Evolutionary conservation across 2,329 filamentous ascomycete species (phyloP).

Genomic region (Exophiala oligosperma): DNA sequence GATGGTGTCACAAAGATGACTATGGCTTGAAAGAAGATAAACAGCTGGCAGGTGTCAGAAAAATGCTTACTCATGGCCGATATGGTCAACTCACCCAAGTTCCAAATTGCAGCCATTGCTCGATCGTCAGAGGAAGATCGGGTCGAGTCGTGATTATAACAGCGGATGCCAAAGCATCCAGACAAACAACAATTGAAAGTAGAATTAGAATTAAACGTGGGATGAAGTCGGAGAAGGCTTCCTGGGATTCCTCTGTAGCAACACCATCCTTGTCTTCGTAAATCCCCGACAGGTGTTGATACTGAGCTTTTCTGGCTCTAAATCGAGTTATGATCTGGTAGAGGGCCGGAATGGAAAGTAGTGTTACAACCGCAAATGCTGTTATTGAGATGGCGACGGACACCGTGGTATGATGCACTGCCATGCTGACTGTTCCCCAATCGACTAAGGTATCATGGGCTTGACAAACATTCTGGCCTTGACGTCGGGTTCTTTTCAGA

Average conservation of each 20-base stretch:
- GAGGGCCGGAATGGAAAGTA: slow-evolving; percentile 18
- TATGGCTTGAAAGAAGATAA: slow-evolving; percentile 25
- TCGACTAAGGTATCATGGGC: neutral
- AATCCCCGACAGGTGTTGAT: slow-evolving; percentile 36
- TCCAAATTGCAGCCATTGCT: slow-evolving; percentile 61
- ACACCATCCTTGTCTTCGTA: slow-evolving; percentile 72
- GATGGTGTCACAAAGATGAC: slow-evolving; percentile 24
- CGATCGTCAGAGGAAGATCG: slow-evolving; percentile 46
- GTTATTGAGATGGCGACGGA: slow-evolving; percentile 23
- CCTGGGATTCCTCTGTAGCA: slow-evolving; percentile 63
- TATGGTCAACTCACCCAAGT: slow-evolving; percentile 59
- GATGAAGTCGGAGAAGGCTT: slow-evolving; percentile 61
- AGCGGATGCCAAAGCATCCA: slow-evolving; percentile 57
- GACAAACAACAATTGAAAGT: slow-evolving; percentile 56
- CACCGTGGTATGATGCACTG: slow-evolving; percentile 10
- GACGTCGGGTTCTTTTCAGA: neutral
- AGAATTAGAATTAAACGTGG: slow-evolving; percentile 58
- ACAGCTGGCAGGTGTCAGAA: slow-evolving; percentile 20
- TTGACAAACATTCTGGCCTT: neutral
- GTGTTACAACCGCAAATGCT: slow-evolving; percentile 17
- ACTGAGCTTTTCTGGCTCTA: slow-evolving; percentile 16
- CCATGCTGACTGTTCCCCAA: neutral
- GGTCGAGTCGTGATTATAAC: slow-evolving; percentile 51
- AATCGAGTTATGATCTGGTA: slow-evolving; percentile 10
- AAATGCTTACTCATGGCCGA: neutral